Evolutionary conservation across 306 rosid genomes (phyloP), one percentile per base, ranked within the genome.

Genomic region (Lathyrus sativus): DNA sequence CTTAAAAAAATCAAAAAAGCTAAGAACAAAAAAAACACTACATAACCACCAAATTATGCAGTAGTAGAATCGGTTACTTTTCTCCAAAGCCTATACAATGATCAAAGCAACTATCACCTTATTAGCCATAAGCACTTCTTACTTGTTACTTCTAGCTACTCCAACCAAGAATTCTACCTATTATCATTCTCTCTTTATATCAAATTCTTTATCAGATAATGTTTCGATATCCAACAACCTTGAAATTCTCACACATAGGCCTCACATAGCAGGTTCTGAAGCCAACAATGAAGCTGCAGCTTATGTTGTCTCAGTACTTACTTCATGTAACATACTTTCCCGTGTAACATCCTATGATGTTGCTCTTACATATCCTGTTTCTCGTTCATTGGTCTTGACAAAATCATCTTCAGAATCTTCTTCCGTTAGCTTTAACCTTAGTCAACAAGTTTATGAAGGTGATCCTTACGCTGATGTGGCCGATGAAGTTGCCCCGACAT

Each of bases 251-350:
- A 89, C 90, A 0, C 76, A 60, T 50, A 83, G 86, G 39, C 92
- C 96, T 12, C 96, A 87, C 54, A 70, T 59, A 37, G 89, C 92
- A 14, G 86, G 89, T 18, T 74, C 88, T 10, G 63, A 71, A 67
- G 96, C 96, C 53, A 89, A 87, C 82, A 69, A 78, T 3, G 85
- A 78, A 8, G 96, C 90, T 11, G 90, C 90, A 28, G 49, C 79
- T 19, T 87, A 87, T 24, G 91, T 78, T 66, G 28, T 71, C 45
- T 77, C 87, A 13, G 57, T 80, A 19, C 46, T 89, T 65, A 38
- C 77, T 14, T 81, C 90, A 33, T 62, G 74, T 4, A 71, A 67
- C 43, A 51, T 86, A 67, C 70, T 33, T 22, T 44, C 90, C 5
- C 96, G 75, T 72, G 17, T 83, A 9, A 79, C 80, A 39, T 78